Percentiles rank a stretch among this genome's conserved stretches.
phyloP scores from a whole-genome alignment of 768 basidiomycete genomes.

The Naematelia encephala region DNA sequence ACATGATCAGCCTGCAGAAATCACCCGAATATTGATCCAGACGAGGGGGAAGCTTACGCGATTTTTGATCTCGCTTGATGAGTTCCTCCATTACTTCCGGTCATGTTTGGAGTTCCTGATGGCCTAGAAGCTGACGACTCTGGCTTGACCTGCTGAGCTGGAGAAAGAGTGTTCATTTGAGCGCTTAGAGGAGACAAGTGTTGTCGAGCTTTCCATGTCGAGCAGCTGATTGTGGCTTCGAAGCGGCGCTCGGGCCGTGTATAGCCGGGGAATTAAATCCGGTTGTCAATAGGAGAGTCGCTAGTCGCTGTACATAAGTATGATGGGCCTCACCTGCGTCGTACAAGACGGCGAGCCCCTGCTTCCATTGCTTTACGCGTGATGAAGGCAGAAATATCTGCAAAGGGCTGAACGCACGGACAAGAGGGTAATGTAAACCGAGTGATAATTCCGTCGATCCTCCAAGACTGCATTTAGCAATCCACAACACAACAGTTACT shows the following conservation, averaged over 20 bases:
- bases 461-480: no score
- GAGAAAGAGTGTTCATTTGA: not conserved
- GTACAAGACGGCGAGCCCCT: no score
- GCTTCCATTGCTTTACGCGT: no score
- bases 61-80: not conserved
- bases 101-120: not conserved
- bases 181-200: no score
- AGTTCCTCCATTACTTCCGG: not conserved
- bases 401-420: no score
- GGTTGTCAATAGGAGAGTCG: not conserved
- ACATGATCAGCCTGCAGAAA: not conserved
- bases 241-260: not conserved
- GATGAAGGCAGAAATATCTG: no score
- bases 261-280: not conserved
- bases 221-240: not conserved
- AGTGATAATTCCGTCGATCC: no score
- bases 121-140: not conserved
- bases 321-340: no score
- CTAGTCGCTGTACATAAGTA: no score
- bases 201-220: no score
- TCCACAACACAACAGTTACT: no score
- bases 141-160: not conserved
- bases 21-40: not conserved
- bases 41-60: not conserved
- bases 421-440: no score